Base-by-base conservation (phyloP, 2,329 filamentous ascomycete species). In the Cadophora luteo-olivacea region DNA sequence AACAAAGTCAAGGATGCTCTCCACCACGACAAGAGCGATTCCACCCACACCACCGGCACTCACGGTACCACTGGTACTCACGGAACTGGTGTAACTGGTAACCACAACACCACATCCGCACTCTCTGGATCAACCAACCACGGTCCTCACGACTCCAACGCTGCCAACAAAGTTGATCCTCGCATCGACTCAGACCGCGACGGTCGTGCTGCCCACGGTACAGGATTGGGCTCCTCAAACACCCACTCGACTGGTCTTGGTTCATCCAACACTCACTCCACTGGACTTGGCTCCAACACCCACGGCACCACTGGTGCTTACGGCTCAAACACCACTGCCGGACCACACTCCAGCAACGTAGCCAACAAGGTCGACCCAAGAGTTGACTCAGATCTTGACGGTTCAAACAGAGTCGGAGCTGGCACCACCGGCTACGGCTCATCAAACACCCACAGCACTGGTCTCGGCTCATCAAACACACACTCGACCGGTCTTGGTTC, bases 1-100 rank as follows among this genome's bases (percentile, higher is more conserved):
- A 79, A 84, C 75, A 85, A 84, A 69, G 79, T 84, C 65, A 85
- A 84, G 76, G 80, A 84, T 51, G 81, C 76, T 70, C 69, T 85
- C 63, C 73, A 76, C 69, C 55, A 69, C 41, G 73, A 76, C 65
- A 72, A 74, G 36, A 61, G 70, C 66, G 61, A 71, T n/a, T 70
- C 70, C 51, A 71, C 69, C 19, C 61, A 73, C 57, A 69, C 69
- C 36, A 67, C 70, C 24, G 58, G 66, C 61, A 65, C 54, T 58
- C 58, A 68, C 64, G 66, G 62, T 36, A 65, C 65, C n/a, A 65
- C 63, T 51, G 70, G 68, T n/a, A 68, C 66, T 54, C 24, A 63
- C 29, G 19, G 24, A 25, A 38, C 68, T 25, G 72, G 72, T 57
- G 69, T 69, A 33, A 55, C 52, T 78, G 80, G 69, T 24, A 36